Evolutionary conservation across 2,329 filamentous ascomycete genomes (phyloP), one percentile per base, ranked within the genome.

Genomic region (Diaporthe caulivora): DNA sequence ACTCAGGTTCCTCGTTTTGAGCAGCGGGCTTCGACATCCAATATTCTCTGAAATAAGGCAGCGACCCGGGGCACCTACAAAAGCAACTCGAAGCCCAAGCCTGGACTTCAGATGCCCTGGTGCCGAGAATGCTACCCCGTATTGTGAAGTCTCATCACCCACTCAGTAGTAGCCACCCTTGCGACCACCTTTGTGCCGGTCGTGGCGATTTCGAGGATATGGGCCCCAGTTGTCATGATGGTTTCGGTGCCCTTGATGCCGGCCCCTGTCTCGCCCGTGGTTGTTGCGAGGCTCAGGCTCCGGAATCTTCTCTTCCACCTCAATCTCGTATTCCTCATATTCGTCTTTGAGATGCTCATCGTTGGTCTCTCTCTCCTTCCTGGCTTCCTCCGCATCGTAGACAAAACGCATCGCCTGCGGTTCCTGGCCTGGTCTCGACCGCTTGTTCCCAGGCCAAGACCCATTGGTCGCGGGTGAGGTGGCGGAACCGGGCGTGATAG

Each of bases 401-500:
- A 98, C 94, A 81, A 98, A 98, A 9, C 97, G 90, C 76, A 97
- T 91, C 0, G 96, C 97, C 94, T 92, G 82, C 83, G 70, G 80
- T 86, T 77, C 82, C 86, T 75, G 79, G 83, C 74, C 81, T 84
- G 73, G 70, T 54, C 64, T 74, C 8, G 69, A 55, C 82, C 87
- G 65, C 84, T 89, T 85, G 65, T 78, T 80, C 26, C 83, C 83
- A 1, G 83, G 80, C 76, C 82, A 80, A 4, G 83, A 82, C 18
- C 80, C 80, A 3, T 83, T 82, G 0, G 82, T 84, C 3, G 81
- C 83, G 1, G 86, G 84, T 5, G 84, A 86, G 1, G 81, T 83
- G 9, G 80, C 80, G 1, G 82, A 83, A 7, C 79, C 81, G 0
- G 81, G 81, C 13, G 82, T 84, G 57, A 82, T 67, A 72, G 83